Conservation (phyloP, 2,329 filamentous ascomycete genomes). For the Sporothrix luriei region DNA sequence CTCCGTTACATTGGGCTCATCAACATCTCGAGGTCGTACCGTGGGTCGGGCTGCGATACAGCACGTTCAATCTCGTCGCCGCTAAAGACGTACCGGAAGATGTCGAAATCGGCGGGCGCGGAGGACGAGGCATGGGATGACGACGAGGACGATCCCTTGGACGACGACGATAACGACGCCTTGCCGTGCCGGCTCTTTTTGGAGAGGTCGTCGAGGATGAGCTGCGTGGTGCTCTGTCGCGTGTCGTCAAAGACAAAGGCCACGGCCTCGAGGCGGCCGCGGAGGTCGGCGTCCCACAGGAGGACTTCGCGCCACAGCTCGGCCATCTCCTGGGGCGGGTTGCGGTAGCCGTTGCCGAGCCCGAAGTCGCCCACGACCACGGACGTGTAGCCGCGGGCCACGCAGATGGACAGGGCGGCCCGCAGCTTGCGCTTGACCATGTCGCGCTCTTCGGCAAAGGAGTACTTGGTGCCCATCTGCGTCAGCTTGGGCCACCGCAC, state of each 20-base stretch:
- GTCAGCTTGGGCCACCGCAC: constrained; percentile 73
- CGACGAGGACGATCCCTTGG: constrained; percentile 36
- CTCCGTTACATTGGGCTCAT: constrained; percentile 42
- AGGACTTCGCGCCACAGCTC: constrained; percentile 68
- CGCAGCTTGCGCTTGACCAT: constrained; percentile 74
- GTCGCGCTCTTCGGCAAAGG: constrained; percentile 70
- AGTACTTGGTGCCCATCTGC: constrained; percentile 67
- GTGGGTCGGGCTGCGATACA: constrained; percentile 56
- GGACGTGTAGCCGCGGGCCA: constrained; percentile 58
- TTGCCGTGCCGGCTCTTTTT: constrained; percentile 49
- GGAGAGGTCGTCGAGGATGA: constrained; percentile 58
- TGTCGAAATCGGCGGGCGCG: constrained; percentile 51
- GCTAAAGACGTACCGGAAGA: constrained; percentile 59
- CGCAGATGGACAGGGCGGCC: constrained; percentile 69
- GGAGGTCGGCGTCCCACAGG: constrained; percentile 63
- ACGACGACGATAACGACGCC: constrained; percentile 41
- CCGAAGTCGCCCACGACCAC: constrained; percentile 68
- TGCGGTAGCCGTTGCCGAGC: constrained; percentile 64
- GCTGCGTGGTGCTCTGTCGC: constrained; percentile 54
- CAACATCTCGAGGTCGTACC: constrained; percentile 58
- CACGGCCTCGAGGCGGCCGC: constrained; percentile 63
- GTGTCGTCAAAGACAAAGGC: constrained; percentile 67
- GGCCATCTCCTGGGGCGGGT: constrained; percentile 66
- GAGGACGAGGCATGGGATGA: constrained; percentile 29
- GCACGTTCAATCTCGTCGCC: constrained; percentile 54